Base-by-base conservation (phyloP, 1,139 yeast genomes). In the Debaryomyces sp. region DNA sequence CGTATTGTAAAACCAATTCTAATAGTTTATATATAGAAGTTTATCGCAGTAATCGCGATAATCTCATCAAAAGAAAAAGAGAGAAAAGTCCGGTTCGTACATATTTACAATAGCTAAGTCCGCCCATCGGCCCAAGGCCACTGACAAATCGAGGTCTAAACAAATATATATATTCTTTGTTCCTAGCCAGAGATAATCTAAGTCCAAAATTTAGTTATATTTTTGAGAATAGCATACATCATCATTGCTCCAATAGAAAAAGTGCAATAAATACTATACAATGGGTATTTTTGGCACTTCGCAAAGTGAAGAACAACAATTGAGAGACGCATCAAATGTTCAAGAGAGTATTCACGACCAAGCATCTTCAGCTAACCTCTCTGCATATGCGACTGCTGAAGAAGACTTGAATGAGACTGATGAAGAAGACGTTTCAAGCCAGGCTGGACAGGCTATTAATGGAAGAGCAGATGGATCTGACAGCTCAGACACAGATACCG, bases 311-410 rank as follows among this genome's bases (percentile, higher is more conserved):
- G 80, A 75, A 51, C 65, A 62, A 1, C 64, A 64, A n/a, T 63
- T 75, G 34, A 63, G 79, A 51, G 60, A 63, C 6, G 78, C 74
- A 6, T 71, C 69, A 22, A 37, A 21, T n/a, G 35, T 26, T 22
- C 48, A 46, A 5, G 46, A 47, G 12, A 48, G 49, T 33, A 34
- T 42, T 6, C 38, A 45, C 30, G 49, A 47, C 17, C 49, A 45
- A 37, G 50, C 59, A 4, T 62, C 67, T 3, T 50, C 56, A 10
- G 56, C 61, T 2, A 58, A 50, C 13, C 53, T 61, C 12, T 63
- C 68, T 8, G 69, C 68, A 4, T 73, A 71, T 53, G 72, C 68
- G 36, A 73, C 78, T 2, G 78, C 78, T 6, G 72, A 67, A 18
- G 76, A 69, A 47, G 55, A 37, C 10, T 15, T 34, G 9, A 18